Evolutionary conservation across 2,329 filamentous ascomycete genomes (phyloP).

Genomic region (Didymella sp.): DNA sequence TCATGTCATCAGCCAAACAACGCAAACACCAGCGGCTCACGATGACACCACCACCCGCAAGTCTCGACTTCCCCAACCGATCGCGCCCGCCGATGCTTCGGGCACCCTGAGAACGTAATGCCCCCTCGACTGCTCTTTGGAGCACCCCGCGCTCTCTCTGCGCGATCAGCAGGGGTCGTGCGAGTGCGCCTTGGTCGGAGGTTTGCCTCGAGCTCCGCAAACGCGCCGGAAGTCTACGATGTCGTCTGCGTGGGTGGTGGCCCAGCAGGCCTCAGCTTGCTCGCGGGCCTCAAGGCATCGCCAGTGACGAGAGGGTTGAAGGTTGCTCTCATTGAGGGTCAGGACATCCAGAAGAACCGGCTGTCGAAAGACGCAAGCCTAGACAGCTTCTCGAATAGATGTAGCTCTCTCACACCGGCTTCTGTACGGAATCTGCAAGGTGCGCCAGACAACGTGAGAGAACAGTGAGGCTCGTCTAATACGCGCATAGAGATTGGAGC

Average conservation of each 20-base stretch:
- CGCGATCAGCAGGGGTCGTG: conserved; percentile 22
- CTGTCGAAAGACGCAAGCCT: conserved; percentile 69
- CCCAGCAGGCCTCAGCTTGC: conserved; percentile 79
- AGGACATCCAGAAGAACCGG: conserved; percentile 75
- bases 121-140: conserved; percentile 39
- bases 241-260: conserved; percentile 91
- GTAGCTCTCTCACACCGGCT: conserved; percentile 89
- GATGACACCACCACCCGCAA: conserved; percentile 37
- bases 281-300: conserved; percentile 62
- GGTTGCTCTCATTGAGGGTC: conserved; percentile 87
- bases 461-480: conserved; percentile 16
- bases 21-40: conserved; percentile 26
- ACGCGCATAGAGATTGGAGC: conserved; percentile 70
- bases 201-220: conserved; percentile 44
- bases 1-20: conserved; percentile 31
- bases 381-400: conserved; percentile 86
- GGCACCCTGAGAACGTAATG: conserved; percentile 36
- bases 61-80: conserved; percentile 17
- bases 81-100: conserved; percentile 29
- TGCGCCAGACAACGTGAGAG: conserved; percentile 21
- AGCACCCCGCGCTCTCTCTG: conserved; percentile 26
- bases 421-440: conserved; percentile 81
- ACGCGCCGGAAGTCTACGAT: conserved; percentile 79
- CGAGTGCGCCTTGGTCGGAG: conserved; percentile 32
- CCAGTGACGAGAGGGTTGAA: conserved; percentile 77